phyloP scores from a whole-genome alignment of 139 green algal species.

The Microglena sp. region DNA sequence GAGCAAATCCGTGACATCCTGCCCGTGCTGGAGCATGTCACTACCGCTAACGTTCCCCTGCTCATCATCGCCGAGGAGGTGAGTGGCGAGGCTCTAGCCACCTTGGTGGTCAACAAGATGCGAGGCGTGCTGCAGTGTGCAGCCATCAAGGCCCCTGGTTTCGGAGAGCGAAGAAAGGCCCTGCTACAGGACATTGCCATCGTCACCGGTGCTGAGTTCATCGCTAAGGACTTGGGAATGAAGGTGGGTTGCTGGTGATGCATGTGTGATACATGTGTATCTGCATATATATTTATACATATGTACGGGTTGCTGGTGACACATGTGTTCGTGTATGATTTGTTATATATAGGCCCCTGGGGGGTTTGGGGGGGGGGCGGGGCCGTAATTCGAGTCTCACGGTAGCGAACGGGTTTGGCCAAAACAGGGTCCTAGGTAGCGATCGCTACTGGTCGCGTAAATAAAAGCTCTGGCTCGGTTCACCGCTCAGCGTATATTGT shows the following conservation, averaged over 20 bases:
- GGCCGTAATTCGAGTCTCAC: too few species aligned
- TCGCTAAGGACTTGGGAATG: slow-evolving; percentile 74
- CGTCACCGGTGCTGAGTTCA: slow-evolving; percentile 90
- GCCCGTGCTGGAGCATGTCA: slow-evolving; percentile 75
- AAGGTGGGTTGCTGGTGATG: slow-evolving; percentile 22
- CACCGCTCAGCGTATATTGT: too few species aligned
- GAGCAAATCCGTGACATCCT: slow-evolving; percentile 59
- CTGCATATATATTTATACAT: background rate
- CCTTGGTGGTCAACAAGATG: slow-evolving; percentile 99
- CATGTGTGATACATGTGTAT: background rate
- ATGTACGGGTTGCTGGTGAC: too few species aligned
- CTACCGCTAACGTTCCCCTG: slow-evolving; percentile 66
- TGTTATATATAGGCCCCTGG: too few species aligned
- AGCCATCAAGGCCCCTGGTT: slow-evolving; percentile 93
- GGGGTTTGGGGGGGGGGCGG: too few species aligned
- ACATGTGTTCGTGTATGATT: too few species aligned
- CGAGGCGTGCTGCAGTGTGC: slow-evolving; percentile 86
- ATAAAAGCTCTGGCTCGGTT: too few species aligned
- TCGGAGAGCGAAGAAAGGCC: slow-evolving; percentile 93
- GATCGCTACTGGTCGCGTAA: too few species aligned
- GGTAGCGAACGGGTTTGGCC: too few species aligned
- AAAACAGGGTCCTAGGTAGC: too few species aligned
- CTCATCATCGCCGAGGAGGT: slow-evolving; percentile 98
- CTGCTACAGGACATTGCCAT: slow-evolving; percentile 95
- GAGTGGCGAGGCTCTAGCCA: slow-evolving; percentile 87